Evolutionary conservation across 2,329 filamentous ascomycete genomes (phyloP).

Genomic region (Apiospora rasikravindrae): DNA sequence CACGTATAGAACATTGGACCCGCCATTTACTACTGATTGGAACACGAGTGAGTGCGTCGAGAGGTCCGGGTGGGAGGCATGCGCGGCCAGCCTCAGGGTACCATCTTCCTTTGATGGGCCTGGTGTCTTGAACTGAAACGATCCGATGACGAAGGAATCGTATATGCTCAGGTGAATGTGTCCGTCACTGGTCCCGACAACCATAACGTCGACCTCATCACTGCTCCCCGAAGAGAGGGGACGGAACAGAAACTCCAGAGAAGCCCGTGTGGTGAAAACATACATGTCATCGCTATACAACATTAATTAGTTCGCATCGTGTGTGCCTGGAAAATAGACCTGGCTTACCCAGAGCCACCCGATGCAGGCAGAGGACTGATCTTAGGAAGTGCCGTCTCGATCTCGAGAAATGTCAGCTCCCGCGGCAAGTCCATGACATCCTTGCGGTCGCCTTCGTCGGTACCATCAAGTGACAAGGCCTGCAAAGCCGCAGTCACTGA

Average conservation of each 20-base stretch:
- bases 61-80: conserved; percentile 74
- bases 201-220: conserved; percentile 79
- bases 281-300: conserved; percentile 55
- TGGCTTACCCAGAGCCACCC: conserved; percentile 65
- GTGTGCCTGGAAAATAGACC: conserved; percentile 16
- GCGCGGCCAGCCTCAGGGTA: conserved; percentile 53
- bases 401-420: conserved; percentile 75
- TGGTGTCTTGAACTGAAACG: conserved; percentile 57
- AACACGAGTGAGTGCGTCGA: conserved; percentile 80
- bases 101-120: conserved; percentile 31
- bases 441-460: conserved; percentile 36
- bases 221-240: conserved; percentile 66
- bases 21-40: conserved; percentile 46
- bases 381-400: conserved; percentile 77
- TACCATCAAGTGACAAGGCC: conserved; percentile 36
- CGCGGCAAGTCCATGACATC: conserved; percentile 64
- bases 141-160: conserved; percentile 81
- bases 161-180: conserved; percentile 80
- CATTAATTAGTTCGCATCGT: conserved; percentile 25
- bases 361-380: conserved; percentile 72
- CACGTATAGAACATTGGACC: conserved; percentile 58
- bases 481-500: conserved; percentile 37
- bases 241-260: conserved; percentile 73
- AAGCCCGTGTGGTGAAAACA: conserved; percentile 72
- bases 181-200: conserved; percentile 74